Evolutionary conservation across 1,284 basidiomycete species (phyloP).

Genomic region (Moesziomyces antarcticus): DNA sequence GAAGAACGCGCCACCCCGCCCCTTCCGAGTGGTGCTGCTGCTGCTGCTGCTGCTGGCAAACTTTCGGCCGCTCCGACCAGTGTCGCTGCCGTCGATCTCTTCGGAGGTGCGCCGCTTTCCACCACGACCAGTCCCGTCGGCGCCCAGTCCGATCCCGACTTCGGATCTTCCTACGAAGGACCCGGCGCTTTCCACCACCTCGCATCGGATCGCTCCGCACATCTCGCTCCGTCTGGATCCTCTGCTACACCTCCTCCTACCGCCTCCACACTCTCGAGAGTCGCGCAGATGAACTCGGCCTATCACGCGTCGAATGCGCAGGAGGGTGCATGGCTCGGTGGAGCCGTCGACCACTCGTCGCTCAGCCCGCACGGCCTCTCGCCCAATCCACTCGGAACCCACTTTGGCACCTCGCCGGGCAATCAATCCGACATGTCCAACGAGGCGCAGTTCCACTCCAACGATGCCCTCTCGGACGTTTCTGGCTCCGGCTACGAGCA

Average conservation of each 20-base stretch:
- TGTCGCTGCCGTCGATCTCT: constrained; percentile 21
- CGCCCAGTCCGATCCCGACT: constrained; percentile 25
- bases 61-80: constrained; percentile 3
- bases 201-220: background rate
- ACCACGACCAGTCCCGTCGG: constrained; percentile 28
- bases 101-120: constrained; percentile 29
- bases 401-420: constrained; percentile 45
- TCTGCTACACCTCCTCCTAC: background rate
- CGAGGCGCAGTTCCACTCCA: constrained; percentile 43
- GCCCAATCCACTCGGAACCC: constrained; percentile 11
- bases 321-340: constrained; percentile 41
- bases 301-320: constrained; percentile 31
- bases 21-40: constrained; percentile 5
- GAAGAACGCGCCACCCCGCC: constrained; percentile 17
- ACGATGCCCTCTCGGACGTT: constrained; percentile 33
- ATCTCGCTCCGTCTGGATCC: background rate
- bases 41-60: constrained; percentile 4
- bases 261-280: background rate
- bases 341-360: constrained; percentile 8
- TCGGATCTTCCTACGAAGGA: constrained; percentile 41
- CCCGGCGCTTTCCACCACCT: constrained; percentile 12
- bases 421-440: constrained; percentile 49
- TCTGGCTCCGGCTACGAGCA: constrained; percentile 34
- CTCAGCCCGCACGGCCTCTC: constrained; percentile 11
- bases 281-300: constrained; percentile 26